These are phyloP conservation scores for Neurospora sp. DNA, from an alignment of 495 filamentous ascomycete species.

Conservation along the genomic window DNA sequence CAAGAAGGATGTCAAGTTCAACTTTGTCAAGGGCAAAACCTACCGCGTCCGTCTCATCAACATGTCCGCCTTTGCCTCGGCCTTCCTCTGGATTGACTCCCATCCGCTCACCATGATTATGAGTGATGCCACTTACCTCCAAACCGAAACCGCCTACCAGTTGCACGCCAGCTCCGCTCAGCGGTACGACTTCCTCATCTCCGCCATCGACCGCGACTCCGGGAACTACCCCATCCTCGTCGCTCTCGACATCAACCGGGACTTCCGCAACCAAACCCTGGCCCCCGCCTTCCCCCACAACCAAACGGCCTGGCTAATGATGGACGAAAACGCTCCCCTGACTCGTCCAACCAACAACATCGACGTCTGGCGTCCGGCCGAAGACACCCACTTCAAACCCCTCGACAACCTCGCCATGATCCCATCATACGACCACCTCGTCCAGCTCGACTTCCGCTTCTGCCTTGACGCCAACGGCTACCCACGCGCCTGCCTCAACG, in stretches of 20 bases:
- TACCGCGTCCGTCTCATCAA: constrained; percentile 70
- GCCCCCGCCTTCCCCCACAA: constrained; percentile 25
- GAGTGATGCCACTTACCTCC: constrained; percentile 35
- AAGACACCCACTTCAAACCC: constrained; percentile 54
- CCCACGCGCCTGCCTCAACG: constrained; percentile 69
- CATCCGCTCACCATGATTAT: constrained; percentile 52
- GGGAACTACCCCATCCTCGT: constrained; percentile 52
- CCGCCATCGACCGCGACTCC: constrained; percentile 16
- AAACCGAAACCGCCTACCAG: constrained; percentile 22
- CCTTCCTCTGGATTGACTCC: constrained; percentile 54
- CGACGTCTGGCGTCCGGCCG: constrained; percentile 45
- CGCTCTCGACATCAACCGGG: constrained; percentile 35
- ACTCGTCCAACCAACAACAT: constrained; percentile 38
- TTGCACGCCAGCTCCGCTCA: constrained; percentile 49
- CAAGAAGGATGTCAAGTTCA: constrained; percentile 41
- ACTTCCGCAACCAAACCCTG: constrained; percentile 25
- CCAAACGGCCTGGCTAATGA: constrained; percentile 52
- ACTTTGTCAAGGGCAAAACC: constrained; percentile 59
- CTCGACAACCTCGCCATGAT: constrained; percentile 40
- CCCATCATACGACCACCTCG: constrained; percentile 39
- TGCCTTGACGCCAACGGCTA: constrained; percentile 51
- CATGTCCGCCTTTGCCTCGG: constrained; percentile 51
- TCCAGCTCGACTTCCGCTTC: constrained; percentile 51
- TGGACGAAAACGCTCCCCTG: constrained; percentile 31
- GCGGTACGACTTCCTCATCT: constrained; percentile 51